Base-by-base conservation (phyloP, 345 rosid genomes). In the Toxicodendron radicans region DNA sequence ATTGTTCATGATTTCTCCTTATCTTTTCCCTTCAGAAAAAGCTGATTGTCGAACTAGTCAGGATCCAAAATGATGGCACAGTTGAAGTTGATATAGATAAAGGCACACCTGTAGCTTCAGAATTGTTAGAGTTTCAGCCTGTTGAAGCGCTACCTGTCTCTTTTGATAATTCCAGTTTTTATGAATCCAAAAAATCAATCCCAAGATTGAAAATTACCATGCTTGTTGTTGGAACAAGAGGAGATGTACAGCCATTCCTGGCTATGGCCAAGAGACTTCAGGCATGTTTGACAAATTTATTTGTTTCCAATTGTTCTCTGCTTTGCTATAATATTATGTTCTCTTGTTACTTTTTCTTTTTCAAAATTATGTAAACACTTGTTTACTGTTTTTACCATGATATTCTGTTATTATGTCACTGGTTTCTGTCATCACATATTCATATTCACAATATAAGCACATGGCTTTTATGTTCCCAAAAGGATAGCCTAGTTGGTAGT, bases 171-270 rank as follows among this genome's bases (percentile, higher is more conserved):
- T 61, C 64, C 71, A 64, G 73, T 49, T 74, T 80, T 58, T 63
- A 75, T 46, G 90, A 81, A 27, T 75, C 85, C 41, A 84, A 83
- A 48, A 91, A 87, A 85, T 64, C 91, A 24, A 71, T 95, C 73
- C 99, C 98, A 1, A 86, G 75, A 89, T 83, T 95, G 79, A 88
- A 87, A 72, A 90, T 95, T 74, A 87, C 79, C 68, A 86, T 95
- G 53, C 98, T 95, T 79, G 92, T 95, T 73, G 99, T 95, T 68
- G 99, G 99, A 79, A 95, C 99, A 32, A 91, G 98, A 79, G 99
- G 99, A 87, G 98, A 95, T 87, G 99, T 95, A 43, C 99, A 93
- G 71, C 89, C 98, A 58, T 95, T 95, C 83, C 73, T 95, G 61
- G 99, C 99, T 71, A 90, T 95, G 76, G 98, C 99, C 73, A 93